Conservation (phyloP, 331 rosid species). For the Acacia pycnantha region DNA sequence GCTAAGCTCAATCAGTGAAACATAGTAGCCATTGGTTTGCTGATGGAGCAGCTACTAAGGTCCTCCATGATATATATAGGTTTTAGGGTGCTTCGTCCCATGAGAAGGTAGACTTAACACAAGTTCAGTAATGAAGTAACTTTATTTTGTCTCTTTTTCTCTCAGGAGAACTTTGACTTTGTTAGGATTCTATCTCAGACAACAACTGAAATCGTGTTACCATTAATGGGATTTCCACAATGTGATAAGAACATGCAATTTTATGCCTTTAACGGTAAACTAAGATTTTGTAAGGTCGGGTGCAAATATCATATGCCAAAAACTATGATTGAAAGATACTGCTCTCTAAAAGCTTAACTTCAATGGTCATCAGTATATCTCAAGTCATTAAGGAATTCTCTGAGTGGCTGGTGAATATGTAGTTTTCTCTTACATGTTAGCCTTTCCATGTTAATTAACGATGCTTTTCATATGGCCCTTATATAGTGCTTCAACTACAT, state of each 20-base stretch:
- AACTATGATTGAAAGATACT: neutral
- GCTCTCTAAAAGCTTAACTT: neutral
- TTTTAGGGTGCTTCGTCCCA: neutral
- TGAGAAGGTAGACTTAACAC: neutral
- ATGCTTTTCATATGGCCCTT: conserved; percentile 22
- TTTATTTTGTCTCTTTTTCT: neutral
- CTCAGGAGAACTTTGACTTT: neutral
- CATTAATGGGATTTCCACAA: neutral
- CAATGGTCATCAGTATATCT: neutral
- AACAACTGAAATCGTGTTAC: neutral
- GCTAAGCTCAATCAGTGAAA: neutral
- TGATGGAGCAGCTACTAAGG: neutral
- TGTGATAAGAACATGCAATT: neutral
- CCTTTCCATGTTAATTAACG: neutral
- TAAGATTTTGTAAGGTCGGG: neutral
- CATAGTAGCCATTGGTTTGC: neutral
- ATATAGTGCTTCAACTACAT: conserved; percentile 2
- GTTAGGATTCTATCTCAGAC: neutral
- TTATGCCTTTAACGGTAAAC: neutral
- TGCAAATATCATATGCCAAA: neutral
- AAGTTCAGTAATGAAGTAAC: neutral
- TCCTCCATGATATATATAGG: neutral
- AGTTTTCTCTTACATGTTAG: neutral
- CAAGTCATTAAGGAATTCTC: neutral
- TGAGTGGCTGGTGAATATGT: neutral